Base-by-base conservation (phyloP, 2,329 filamentous ascomycete species). In the Talaromyces sp. region DNA sequence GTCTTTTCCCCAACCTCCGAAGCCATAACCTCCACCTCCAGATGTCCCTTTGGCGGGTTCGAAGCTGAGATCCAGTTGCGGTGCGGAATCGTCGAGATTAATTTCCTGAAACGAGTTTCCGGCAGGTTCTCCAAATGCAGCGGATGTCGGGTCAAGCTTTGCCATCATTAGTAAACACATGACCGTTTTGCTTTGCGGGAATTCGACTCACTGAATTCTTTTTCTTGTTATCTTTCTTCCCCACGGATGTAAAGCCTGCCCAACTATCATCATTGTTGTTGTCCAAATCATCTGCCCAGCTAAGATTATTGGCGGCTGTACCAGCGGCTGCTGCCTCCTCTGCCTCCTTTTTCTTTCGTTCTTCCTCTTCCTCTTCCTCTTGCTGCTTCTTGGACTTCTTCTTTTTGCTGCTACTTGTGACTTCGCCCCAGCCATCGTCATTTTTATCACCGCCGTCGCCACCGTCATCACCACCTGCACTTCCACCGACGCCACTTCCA, bases 81-180 rank as follows among this genome's bases (percentile, higher is more conserved):
- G 85, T n/a, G 79, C 82, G 40, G 78, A 73, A 64, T 89, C 87
- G 69, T 88, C 84, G 29, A 92, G 76, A 71, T 87, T 90, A 69
- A 92, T 87, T 31, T 91, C 88, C 53, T 90, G 83, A 69, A 91
- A 91, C n/a, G 83, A 78, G 64, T 85, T 84, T 51, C 77, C 70
- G 13, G 80, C 72, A 27, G 76, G 73, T 22, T 78, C 77, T 5
- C 72, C 73, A 34, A 72, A 74, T 25, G 70, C 69, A n/a, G 75
- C 73, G 56, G 79, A 69, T 5, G 72, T 69, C 43, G 76, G 71
- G 49, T 75, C 78, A 29, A 70, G 72, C 71, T 75, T 53, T 40
- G 27, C 34, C 43, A 19, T 36, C 6, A 25, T 59, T 59, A 59
- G 38, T 25, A 59, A 43, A 29, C 53, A 38, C 2, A 17, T 36